Base-by-base conservation (phyloP, 306 rosid species). In the Sicyos edulis region DNA sequence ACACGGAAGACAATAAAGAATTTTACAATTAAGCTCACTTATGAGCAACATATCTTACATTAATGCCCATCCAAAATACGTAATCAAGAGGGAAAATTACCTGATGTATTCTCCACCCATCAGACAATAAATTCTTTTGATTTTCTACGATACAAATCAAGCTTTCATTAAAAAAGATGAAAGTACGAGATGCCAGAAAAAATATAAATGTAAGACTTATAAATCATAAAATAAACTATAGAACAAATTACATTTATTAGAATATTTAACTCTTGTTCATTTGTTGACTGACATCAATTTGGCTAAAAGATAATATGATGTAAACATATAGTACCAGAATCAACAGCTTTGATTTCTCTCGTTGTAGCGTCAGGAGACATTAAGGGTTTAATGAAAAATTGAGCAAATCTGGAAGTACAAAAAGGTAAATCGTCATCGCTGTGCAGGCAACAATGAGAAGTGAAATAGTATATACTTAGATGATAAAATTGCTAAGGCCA, bases 321-420 rank as follows among this genome's bases (percentile, higher is more conserved):
- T 37, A 70, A 62, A 20, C 78, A 73, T 22, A n/a, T 53, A 85
- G 73, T 70, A 90, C 99, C 99, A 83, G 99, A 91, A 87, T 93
- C 96, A 81, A 93, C 97, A 70, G 99, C 97, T 86, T 91, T 93
- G 61, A 93, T 93, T 78, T 93, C 97, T 87, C 99, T 88, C 68
- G 12, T 88, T 75, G 99, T 93, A 76, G 99, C 99, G 81, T 93
- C 97, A 80, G 99, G 86, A 20, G 89, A 87, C 95, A 93, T 93
- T 82, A 93, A 74, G 15, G 99, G 99, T 60, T 87, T 91, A 71
- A 89, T 83, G 80, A 93, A 93, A 87, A 91, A 93, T 86, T 91
- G 97, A 56, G 97, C 83, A 82, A 93, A 93, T 81, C 99, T 93
- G 82, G 58, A 73, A 12, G 72, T 21, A 47, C 10, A 68, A 50